These are phyloP conservation scores for Dictyostelium purpureum DNA, from an alignment of 78 protist species.

Conservation along the genomic window DNA sequence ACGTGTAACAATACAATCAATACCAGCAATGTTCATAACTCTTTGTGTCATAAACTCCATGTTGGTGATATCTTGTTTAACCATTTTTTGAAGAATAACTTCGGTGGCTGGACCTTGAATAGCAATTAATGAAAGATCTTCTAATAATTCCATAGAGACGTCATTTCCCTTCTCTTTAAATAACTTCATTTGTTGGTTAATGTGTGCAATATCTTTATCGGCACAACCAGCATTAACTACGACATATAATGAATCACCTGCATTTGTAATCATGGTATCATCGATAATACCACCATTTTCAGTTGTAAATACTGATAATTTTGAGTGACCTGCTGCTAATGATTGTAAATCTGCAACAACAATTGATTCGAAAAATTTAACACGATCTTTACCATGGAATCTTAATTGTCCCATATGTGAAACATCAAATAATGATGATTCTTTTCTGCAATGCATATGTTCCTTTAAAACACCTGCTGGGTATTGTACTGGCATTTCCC, in stretches of 20 bases:
- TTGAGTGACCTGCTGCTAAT: constrained; percentile 17
- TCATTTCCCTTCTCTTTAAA: constrained; percentile 24
- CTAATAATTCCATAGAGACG: constrained; percentile 65
- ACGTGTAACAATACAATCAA: constrained; percentile 49
- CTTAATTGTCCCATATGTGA: constrained; percentile 97
- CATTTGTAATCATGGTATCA: constrained; percentile 92
- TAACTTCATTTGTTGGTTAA: constrained; percentile 40
- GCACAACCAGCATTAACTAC: constrained; percentile 98
- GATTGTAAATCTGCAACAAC: constrained; percentile 82
- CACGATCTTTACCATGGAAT: constrained; percentile 91
- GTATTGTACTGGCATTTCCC: constrained; percentile 94
- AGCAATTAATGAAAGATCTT: constrained; percentile 80
- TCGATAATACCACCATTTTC: constrained; percentile 97
- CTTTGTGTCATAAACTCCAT: constrained; percentile 87
- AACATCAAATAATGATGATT: constrained; percentile 94
- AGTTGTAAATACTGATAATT: constrained; percentile 83
- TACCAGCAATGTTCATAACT: neutral
- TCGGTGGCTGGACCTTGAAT: constrained; percentile 96
- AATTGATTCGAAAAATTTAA: constrained; percentile 89
- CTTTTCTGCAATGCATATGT: constrained; percentile 85
- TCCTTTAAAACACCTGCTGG: constrained; percentile 74
- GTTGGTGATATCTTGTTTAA: neutral
- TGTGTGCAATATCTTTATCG: constrained; percentile 92
- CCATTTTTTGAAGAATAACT: neutral
- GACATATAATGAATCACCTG: constrained; percentile 84